Base-by-base conservation (phyloP, 352 stramenopile species). In the Globisporangium paddicum region DNA sequence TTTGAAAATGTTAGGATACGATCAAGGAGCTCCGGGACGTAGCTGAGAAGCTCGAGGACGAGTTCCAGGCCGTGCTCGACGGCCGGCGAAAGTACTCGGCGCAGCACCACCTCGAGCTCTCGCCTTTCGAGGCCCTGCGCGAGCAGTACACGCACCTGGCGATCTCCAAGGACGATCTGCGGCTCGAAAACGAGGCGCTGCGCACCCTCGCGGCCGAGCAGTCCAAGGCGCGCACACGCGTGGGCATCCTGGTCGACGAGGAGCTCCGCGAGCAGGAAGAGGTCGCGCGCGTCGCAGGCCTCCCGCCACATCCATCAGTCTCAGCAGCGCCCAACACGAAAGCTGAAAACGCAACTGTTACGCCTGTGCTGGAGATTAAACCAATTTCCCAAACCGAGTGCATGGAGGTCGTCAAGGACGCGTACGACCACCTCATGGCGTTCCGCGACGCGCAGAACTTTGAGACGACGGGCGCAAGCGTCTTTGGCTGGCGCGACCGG, bases 401-500 rank as follows among this genome's bases (percentile, higher is more conserved):
- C 41, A 65, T 77, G 25, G 63, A 54, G 1, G 69, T 87, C 35
- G 68, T 73, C 1, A 66, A 65, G 26, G 68, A 79, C 16, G 68
- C 77, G n/a, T 83, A 83, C 47, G 30, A 48, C 5, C 67, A 79
- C n/a, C 70, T 86, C 42, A 66, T 66, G 55, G 56, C 52, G 19
- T 87, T 89, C 50, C 53, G 56, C 0, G 68, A 70, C 10, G 64
- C 69, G 35, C 62, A 79, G 26, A 59, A 75, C 54, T 74, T 75
- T 19, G 69, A 77, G 19, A 76, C 64, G 10, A 85, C 72, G 8
- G 77, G 79, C 2, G 73, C 75, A 2, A 69, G 67, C 19, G 75
- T 87, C 9, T 87, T 89, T 68, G 79, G 79, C 21, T 89, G 79
- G 79, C 71, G 73, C 18, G 79, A 89, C 47, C 63, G 77, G 11